A percentile compares a stretch with the other conserved stretches of the same genome.
These are phyloP conservation scores for Cytospora leucostoma DNA, from an alignment of 2,329 filamentous ascomycete genomes.

Conservation along the genomic window DNA sequence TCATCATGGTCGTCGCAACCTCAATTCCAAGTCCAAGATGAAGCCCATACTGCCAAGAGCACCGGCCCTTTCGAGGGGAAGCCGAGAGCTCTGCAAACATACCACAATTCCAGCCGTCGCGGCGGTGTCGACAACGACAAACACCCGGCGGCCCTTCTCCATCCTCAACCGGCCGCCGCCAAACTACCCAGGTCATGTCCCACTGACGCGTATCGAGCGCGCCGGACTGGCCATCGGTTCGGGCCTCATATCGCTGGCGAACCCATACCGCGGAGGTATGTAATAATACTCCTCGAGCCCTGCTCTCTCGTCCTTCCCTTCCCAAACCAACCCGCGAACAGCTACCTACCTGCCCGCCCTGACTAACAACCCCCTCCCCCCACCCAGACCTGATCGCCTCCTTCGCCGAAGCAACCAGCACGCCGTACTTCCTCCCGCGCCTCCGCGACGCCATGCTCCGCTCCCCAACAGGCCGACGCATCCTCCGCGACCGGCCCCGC, in stretches of 20 bases:
- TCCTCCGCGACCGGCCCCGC: constrained; percentile 85
- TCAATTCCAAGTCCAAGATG: constrained; percentile 17
- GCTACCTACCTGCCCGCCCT: neutral
- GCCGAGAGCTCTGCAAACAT: constrained; percentile 4
- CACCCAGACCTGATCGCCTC: constrained; percentile 82
- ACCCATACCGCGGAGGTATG: constrained; percentile 78
- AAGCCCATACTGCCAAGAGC: constrained; percentile 20
- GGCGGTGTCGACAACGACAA: neutral
- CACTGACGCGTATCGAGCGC: constrained; percentile 77
- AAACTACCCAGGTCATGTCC: constrained; percentile 91
- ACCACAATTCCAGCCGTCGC: neutral
- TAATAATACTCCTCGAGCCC: neutral
- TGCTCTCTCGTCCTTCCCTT: neutral
- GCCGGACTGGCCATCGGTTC: constrained; percentile 68
- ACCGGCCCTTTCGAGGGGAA: constrained; percentile 12
- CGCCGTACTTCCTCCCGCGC: constrained; percentile 91
- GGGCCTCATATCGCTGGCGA: constrained; percentile 63
- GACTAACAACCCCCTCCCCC: constrained; percentile 9
- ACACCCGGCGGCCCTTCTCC: constrained; percentile 61
- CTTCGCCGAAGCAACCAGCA: constrained; percentile 91
- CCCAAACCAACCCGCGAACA: too few species aligned
- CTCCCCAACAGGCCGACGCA: constrained; percentile 80
- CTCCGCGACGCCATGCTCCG: constrained; percentile 91
- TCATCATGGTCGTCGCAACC: constrained; percentile 16
- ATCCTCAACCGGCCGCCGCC: constrained; percentile 81